These are phyloP conservation scores for Diaporthe caulivora DNA, from an alignment of 2,329 filamentous ascomycete genomes.

Conservation along the genomic window DNA sequence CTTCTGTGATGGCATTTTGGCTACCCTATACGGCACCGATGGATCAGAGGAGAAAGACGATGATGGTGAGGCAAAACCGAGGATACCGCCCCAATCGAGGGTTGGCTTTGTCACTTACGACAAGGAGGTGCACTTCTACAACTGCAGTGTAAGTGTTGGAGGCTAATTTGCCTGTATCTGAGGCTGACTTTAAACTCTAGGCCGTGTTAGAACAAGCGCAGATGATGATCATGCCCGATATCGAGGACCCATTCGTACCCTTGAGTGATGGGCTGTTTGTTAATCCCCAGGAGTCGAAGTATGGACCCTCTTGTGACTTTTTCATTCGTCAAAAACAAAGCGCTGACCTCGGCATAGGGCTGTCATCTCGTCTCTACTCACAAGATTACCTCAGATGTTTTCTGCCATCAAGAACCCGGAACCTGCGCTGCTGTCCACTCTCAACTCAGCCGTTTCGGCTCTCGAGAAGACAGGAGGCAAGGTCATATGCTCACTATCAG, in stretches of 20 bases:
- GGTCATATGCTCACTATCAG: constrained; percentile 86
- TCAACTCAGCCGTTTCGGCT: constrained; percentile 87
- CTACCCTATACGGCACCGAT: constrained; percentile 83
- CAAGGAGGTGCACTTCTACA: constrained; percentile 98
- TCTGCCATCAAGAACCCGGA: constrained; percentile 90
- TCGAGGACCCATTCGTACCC: constrained; percentile 96
- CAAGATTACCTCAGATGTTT: constrained; percentile 87
- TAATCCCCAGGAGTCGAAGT: constrained; percentile 90
- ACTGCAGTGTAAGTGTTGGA: constrained; percentile 77
- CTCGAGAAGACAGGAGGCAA: constrained; percentile 91
- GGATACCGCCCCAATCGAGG: constrained; percentile 82
- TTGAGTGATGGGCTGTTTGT: constrained; percentile 94
- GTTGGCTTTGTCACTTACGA: constrained; percentile 97
- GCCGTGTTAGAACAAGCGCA: constrained; percentile 86
- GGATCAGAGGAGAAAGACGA: constrained; percentile 62
- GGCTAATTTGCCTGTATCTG: not conserved
- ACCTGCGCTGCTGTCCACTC: constrained; percentile 84
- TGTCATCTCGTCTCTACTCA: constrained; percentile 89
- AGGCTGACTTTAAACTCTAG: constrained; percentile 52
- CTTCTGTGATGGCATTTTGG: constrained; percentile 89
- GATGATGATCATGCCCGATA: constrained; percentile 98
- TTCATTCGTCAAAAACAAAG: not conserved
- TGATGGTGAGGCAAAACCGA: constrained; percentile 66
- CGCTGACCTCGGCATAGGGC: constrained; percentile 58
- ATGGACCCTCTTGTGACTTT: constrained; percentile 43